A percentile compares a stretch with the other conserved stretches of the same genome.
These are phyloP conservation scores for Brassica nigra DNA, from an alignment of 345 rosid species.

Conservation along the genomic window DNA sequence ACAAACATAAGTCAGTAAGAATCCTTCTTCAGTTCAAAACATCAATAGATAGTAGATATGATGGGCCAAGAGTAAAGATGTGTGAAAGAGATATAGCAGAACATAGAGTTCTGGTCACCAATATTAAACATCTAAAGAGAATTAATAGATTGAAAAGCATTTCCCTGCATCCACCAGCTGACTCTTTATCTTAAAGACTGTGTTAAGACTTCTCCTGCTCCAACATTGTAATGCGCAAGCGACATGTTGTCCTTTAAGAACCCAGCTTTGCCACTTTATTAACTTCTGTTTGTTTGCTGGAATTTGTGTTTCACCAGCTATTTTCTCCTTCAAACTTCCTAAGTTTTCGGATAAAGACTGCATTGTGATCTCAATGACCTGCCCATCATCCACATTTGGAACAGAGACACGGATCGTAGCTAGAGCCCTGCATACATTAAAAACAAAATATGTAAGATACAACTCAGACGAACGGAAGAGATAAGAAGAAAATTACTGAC, in stretches of 20 bases:
- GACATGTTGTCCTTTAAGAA: slow-evolving; percentile 90
- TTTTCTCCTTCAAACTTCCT: slow-evolving; percentile 88
- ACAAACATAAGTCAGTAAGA: slow-evolving; percentile 37
- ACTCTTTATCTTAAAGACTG: slow-evolving; percentile 63
- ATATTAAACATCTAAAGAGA: slow-evolving; percentile 22
- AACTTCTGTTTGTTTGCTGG: slow-evolving; percentile 86
- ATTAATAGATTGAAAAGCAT: slow-evolving; percentile 23
- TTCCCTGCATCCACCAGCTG: slow-evolving; percentile 34
- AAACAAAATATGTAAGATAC: not conserved
- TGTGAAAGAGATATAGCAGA: slow-evolving; percentile 14
- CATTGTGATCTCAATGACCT: slow-evolving; percentile 64
- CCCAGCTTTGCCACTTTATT: slow-evolving; percentile 73
- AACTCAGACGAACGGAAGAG: not conserved
- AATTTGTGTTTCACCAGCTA: slow-evolving; percentile 83
- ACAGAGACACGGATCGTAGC: slow-evolving; percentile 62
- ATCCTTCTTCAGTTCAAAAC: slow-evolving; percentile 26
- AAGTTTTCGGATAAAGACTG: slow-evolving; percentile 75
- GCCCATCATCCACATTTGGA: slow-evolving; percentile 75
- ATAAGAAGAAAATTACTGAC: not conserved
- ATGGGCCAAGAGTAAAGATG: slow-evolving; percentile 3
- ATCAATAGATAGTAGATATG: slow-evolving; percentile 4
- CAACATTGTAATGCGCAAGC: slow-evolving; percentile 78
- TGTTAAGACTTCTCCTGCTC: slow-evolving; percentile 61
- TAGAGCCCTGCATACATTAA: slow-evolving; percentile 51
- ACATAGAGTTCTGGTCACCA: slow-evolving; percentile 32